Base-by-base conservation (phyloP, 2,329 filamentous ascomycete genomes). In the Akanthomyces lecanii region DNA sequence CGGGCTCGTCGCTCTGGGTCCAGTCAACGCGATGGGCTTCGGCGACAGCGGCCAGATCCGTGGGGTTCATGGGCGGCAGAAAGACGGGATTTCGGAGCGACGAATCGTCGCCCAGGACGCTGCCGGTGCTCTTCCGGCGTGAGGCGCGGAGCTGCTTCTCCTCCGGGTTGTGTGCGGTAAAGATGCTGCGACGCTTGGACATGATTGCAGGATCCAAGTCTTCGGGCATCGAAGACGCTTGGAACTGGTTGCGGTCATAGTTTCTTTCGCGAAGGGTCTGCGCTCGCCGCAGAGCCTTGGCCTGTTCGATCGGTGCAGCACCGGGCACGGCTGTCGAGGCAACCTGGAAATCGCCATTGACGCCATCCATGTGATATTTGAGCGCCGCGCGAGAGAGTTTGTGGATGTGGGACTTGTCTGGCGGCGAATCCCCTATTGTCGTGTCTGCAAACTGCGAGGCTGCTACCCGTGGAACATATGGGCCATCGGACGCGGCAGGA, bases 361-460 rank as follows among this genome's bases (percentile, higher is more conserved):
- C 65, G 7, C 71, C 74, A 3, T 77, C 72, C 25, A 74, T 63
- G 64, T 80, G 76, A 61, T 76, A 74, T 44, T 75, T 77, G 63
- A 82, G 69, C 1, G 76, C 78, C 23, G 73, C 71, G 45, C 74
- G 73, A 8, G 81, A 80, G 14, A 83, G 69, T 59, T 75, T 79
- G 66, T 82, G 80, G 14, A 76, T 70, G 11, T 74, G 70, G 6
- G 69, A 69, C 55, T 71, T 75, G 36, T 78, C 71, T 30, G 73
- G 72, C 69, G 75, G 72, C 47, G 69, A 68, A 23, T 78, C 77
- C 18, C 77, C 74, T 1, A 82, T 84, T 0, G 83, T 80, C 0
- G 84, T 86, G 50, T 77, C 74, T 11, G 79, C 74, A 68, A 86
- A 87, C 63, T 85, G 82, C 14, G 77, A 69, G 1, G 84, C 83